These are phyloP conservation scores for Epichloe sp. DNA, from an alignment of 2,329 filamentous ascomycete genomes.

Conservation along the genomic window DNA sequence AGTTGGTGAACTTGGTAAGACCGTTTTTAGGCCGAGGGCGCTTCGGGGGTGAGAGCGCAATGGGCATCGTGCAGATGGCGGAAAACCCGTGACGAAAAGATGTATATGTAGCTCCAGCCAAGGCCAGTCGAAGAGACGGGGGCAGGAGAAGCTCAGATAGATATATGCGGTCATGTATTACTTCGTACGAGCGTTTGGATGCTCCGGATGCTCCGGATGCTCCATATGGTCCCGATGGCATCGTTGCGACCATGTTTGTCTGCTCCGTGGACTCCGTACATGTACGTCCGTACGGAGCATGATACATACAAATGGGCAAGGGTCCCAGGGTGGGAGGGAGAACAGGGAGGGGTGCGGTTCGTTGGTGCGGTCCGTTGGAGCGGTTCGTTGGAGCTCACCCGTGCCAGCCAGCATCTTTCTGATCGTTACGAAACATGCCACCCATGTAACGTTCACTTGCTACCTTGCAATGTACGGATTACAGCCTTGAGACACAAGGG, in stretches of 20 bases:
- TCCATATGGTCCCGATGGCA: not conserved
- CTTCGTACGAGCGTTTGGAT: not conserved
- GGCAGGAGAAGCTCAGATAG: not conserved
- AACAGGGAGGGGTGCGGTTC: not conserved
- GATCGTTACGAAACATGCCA: too few species aligned
- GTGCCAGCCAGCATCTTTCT: too few species aligned
- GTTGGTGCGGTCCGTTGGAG: too few species aligned
- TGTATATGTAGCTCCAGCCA: not conserved
- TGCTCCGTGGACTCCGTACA: not conserved
- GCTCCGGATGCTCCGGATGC: not conserved
- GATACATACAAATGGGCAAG: too few species aligned
- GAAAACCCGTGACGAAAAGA: not conserved
- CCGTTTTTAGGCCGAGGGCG: slow-evolving; percentile 26
- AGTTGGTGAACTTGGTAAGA: slow-evolving; percentile 85
- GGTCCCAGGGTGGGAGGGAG: not conserved
- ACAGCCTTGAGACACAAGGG: too few species aligned
- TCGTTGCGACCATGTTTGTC: not conserved
- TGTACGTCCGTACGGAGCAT: too few species aligned
- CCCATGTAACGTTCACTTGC: slow-evolving; percentile 10
- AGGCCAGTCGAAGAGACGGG: not conserved
- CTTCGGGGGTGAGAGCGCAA: slow-evolving; percentile 25
- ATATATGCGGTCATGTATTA: not conserved
- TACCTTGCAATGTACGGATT: too few species aligned
- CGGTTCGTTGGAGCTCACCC: too few species aligned
- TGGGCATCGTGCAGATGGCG: slow-evolving; percentile 28